These are phyloP conservation scores for Begonia fuchsioides DNA, from an alignment of 306 rosid genomes.

Conservation along the genomic window DNA sequence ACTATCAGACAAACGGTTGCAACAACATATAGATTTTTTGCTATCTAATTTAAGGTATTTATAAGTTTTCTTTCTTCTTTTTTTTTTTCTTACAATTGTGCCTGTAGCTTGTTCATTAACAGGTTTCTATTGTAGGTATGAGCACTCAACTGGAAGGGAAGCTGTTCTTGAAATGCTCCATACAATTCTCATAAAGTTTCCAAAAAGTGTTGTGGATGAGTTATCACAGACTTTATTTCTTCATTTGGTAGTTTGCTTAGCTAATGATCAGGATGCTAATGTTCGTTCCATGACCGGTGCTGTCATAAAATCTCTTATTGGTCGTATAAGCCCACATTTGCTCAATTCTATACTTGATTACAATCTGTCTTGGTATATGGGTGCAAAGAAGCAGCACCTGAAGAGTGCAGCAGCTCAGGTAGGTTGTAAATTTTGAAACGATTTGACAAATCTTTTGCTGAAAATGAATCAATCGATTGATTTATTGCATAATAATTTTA, in stretches of 20 bases:
- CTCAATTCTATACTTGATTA: slow-evolving; percentile 45
- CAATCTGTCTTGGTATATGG: slow-evolving; percentile 70
- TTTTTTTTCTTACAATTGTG: background rate
- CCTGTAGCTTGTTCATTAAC: slow-evolving; percentile 2
- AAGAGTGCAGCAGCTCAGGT: slow-evolving; percentile 92
- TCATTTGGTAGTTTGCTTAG: slow-evolving; percentile 72
- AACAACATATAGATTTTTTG: slow-evolving; percentile 63
- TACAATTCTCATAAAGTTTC: slow-evolving; percentile 60
- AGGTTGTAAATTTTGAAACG: background rate
- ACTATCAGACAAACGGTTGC: slow-evolving; percentile 64
- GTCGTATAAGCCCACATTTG: slow-evolving; percentile 33
- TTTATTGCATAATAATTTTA: too few relatives aligned
- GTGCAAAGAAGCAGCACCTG: slow-evolving; percentile 44
- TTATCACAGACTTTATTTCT: slow-evolving; percentile 63
- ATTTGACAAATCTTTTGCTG: too few relatives aligned
- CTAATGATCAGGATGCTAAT: slow-evolving; percentile 55
- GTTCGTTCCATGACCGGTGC: slow-evolving; percentile 78
- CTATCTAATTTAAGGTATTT: slow-evolving; percentile 60
- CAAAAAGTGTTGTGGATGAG: slow-evolving; percentile 51
- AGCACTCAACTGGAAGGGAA: slow-evolving; percentile 73
- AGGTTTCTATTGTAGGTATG: slow-evolving; percentile 42
- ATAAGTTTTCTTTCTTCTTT: slow-evolving; percentile 3
- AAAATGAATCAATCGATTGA: background rate
- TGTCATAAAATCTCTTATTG: slow-evolving; percentile 55
- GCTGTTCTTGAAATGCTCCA: slow-evolving; percentile 87